phyloP scores from a whole-genome alignment of 768 basidiomycete genomes.

The Leccinum subtestaceum region DNA sequence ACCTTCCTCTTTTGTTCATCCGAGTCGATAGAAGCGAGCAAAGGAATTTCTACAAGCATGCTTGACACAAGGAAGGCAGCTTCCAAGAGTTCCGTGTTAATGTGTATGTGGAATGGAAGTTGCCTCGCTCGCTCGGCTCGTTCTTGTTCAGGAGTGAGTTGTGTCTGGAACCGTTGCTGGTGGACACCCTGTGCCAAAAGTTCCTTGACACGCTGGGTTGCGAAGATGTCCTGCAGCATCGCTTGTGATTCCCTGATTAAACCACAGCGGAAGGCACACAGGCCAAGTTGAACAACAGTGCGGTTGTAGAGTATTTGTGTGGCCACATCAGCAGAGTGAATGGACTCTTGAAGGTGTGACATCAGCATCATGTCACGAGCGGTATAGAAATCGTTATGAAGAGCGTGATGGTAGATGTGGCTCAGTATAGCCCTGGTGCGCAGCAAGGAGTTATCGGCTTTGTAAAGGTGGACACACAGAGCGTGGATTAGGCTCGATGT shows the following conservation, averaged over 20 bases:
- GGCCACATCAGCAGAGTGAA: constrained; percentile 92
- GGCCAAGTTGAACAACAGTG: constrained; percentile 93
- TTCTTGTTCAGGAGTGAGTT: constrained; percentile 91
- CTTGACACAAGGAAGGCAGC: constrained; percentile 97
- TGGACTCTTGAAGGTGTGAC: constrained; percentile 97
- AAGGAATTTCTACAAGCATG: constrained; percentile 97
- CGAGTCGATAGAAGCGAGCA: constrained; percentile 90
- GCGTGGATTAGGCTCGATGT: constrained; percentile 82
- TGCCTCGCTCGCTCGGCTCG: constrained; percentile 94
- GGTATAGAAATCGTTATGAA: constrained; percentile 95
- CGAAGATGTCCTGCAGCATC: constrained; percentile 92
- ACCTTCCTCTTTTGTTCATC: constrained; percentile 92
- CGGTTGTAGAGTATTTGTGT: constrained; percentile 99
- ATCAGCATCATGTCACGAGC: constrained; percentile 98
- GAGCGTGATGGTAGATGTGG: constrained; percentile 95
- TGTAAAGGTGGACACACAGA: constrained; percentile 91
- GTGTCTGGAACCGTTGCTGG: constrained; percentile 79
- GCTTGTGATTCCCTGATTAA: constrained; percentile 92
- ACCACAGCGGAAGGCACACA: constrained; percentile 95
- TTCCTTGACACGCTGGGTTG: constrained; percentile 96
- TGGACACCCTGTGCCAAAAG: constrained; percentile 95
- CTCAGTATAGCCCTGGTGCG: constrained; percentile 96
- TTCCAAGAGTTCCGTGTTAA: constrained; percentile 96
- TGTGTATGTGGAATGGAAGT: constrained; percentile 99
- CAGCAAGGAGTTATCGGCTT: constrained; percentile 83